A percentile compares a stretch with the other conserved stretches of the same genome.
Evolutionary conservation across 1,284 basidiomycete species (phyloP).

Genomic region (Takashimella koratensis): DNA sequence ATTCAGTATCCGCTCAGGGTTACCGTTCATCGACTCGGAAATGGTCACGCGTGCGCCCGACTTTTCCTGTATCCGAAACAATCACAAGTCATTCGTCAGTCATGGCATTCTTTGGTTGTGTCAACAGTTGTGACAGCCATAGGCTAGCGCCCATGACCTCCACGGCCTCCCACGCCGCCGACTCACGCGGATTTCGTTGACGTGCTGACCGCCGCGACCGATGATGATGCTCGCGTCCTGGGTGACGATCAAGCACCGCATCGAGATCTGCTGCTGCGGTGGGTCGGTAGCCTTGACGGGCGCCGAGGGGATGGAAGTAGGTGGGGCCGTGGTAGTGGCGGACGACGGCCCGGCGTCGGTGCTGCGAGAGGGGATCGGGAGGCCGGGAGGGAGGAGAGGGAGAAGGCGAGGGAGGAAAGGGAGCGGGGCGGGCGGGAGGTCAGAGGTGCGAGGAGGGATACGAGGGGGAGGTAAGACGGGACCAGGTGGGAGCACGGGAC

Average conservation of each 20-base stretch:
- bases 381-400: not conserved
- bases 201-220: constrained; percentile 91
- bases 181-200: constrained; percentile 83
- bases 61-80: constrained; percentile 81
- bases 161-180: not conserved
- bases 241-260: constrained; percentile 95
- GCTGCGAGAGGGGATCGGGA: constrained; percentile 6
- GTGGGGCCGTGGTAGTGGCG: constrained; percentile 19
- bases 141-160: no score
- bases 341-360: constrained; percentile 31
- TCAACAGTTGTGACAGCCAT: no score
- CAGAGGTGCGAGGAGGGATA: not conserved
- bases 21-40: constrained; percentile 93
- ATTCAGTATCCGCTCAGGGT: constrained; percentile 96
- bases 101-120: no score
- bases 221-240: constrained; percentile 99
- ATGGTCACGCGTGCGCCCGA: constrained; percentile 92
- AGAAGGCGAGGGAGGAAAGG: not conserved
- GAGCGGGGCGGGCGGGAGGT: no score
- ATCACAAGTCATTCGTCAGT: no score
- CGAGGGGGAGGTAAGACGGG: not conserved
- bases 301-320: constrained; percentile 29
- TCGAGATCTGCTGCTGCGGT: constrained; percentile 62
- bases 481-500: not conserved
- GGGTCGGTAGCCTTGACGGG: constrained; percentile 39